Evolutionary conservation across 345 rosid genomes (phyloP).

Genomic region (Excoecaria agallocha): DNA sequence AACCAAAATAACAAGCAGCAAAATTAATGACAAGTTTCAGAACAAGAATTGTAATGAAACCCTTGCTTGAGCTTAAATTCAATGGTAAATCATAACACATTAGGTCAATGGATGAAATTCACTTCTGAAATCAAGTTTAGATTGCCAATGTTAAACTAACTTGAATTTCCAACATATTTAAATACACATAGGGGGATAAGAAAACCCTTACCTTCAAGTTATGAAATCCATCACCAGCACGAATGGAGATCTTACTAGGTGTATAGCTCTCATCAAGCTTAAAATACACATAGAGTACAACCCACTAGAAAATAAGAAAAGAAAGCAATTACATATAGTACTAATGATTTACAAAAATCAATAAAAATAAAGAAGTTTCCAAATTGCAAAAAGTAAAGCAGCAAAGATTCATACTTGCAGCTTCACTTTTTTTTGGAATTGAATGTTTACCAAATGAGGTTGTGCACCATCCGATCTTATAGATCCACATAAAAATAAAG

Average conservation of each 20-base stretch:
- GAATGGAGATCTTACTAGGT: slow-evolving; percentile 77
- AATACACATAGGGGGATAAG: not conserved
- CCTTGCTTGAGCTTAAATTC: not conserved
- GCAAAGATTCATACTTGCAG: slow-evolving; percentile 51
- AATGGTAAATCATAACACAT: not conserved
- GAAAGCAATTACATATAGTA: slow-evolving; percentile 3
- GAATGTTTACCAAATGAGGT: slow-evolving; percentile 91
- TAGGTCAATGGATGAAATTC: not conserved
- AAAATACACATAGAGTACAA: slow-evolving; percentile 74
- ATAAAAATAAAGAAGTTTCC: not conserved
- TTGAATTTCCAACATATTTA: not conserved
- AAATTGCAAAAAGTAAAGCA: not conserved
- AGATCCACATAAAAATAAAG: not conserved
- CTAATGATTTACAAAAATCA: not conserved
- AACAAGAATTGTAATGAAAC: not conserved
- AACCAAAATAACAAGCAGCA: not conserved
- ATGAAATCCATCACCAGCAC: slow-evolving; percentile 94
- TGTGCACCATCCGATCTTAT: slow-evolving; percentile 92
- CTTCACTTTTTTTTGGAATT: slow-evolving; percentile 92
- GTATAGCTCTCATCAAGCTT: slow-evolving; percentile 97
- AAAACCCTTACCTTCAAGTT: slow-evolving; percentile 66
- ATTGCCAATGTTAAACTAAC: not conserved
- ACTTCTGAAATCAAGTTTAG: not conserved
- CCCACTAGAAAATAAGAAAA: slow-evolving; percentile 45
- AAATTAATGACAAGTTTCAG: not conserved